Evolutionary conservation across 1,139 yeast genomes (phyloP), one percentile per base, ranked within the genome.

Genomic region (Hyphopichia buzzinii): DNA sequence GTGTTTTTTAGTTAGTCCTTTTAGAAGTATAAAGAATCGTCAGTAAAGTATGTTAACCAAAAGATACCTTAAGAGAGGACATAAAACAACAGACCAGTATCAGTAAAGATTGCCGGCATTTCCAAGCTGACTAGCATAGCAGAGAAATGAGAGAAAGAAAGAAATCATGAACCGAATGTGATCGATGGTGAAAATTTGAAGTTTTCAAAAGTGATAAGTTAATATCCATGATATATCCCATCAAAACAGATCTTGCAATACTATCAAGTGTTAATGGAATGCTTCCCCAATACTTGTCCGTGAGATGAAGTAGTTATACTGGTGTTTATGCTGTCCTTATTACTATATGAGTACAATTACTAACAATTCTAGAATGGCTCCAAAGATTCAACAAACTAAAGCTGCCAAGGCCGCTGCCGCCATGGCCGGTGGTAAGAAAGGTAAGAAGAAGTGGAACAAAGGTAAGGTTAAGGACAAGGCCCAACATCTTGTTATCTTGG

Each of bases 331-430:
- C 14, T 25, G 8, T 2, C 4, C 7, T 15, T 14, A 14, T 27
- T 4, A n/a, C n/a, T n/a, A n/a, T n/a, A n/a, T n/a, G n/a, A 29
- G 21, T 3, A 15, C 8, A 26, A 24, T 26, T 63, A 68, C 74
- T 68, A 70, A 68, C 74, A 48, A 39, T 23, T 34, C 33, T 54
- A 70, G 81, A 74, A 90, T 92, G 98, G 97, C 97, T 76, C 97
- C 97, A 82, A 92, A 90, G 81, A 79, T 87, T 76, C 97, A 90
- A 82, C 94, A 88, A 77, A 85, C 97, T 68, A 92, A 92, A 83
- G 97, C 97, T 74, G 96, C 96, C 70, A 90, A 90, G 84, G 97
- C 97, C 72, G 97, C 97, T 67, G 97, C 98, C 81, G 97, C 97
- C 74, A 80, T 89, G 83, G 96, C 97, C 73, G 97, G 97, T 86